These are phyloP conservation scores for Anacardium occidentale DNA, from an alignment of 345 rosid genomes.

Conservation along the genomic window DNA sequence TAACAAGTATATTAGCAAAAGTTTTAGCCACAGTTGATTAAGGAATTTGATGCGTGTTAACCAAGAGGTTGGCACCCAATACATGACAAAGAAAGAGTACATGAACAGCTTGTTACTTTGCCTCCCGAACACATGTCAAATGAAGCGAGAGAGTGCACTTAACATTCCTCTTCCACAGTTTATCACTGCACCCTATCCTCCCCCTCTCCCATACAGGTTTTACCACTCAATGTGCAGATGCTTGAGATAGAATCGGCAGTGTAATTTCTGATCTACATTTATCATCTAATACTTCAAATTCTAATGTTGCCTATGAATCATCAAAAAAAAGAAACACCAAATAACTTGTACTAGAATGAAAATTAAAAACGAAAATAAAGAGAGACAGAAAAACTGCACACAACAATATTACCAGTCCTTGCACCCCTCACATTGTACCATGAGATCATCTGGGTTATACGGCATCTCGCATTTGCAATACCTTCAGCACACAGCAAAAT, in stretches of 20 bases:
- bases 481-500: constrained; percentile 39
- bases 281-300: constrained; percentile 5
- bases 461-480: constrained; percentile 97
- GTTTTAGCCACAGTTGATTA: neutral
- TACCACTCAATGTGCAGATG: neutral
- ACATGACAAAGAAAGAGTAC: neutral
- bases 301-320: neutral
- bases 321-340: neutral
- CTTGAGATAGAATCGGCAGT: neutral
- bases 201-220: neutral
- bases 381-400: neutral
- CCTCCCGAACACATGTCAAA: no score
- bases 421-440: constrained; percentile 94
- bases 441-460: constrained; percentile 84
- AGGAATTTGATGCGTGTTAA: neutral
- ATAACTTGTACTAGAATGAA: neutral
- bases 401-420: constrained; percentile 72
- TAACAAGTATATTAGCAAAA: neutral
- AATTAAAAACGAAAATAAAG: neutral
- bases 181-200: neutral
- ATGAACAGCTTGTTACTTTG: no score
- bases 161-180: neutral
- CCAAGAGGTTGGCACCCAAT: neutral
- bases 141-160: no score
- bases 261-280: neutral